These are phyloP conservation scores for Penicillium simplicissimum DNA, from an alignment of 495 filamentous ascomycete genomes.

Conservation along the genomic window DNA sequence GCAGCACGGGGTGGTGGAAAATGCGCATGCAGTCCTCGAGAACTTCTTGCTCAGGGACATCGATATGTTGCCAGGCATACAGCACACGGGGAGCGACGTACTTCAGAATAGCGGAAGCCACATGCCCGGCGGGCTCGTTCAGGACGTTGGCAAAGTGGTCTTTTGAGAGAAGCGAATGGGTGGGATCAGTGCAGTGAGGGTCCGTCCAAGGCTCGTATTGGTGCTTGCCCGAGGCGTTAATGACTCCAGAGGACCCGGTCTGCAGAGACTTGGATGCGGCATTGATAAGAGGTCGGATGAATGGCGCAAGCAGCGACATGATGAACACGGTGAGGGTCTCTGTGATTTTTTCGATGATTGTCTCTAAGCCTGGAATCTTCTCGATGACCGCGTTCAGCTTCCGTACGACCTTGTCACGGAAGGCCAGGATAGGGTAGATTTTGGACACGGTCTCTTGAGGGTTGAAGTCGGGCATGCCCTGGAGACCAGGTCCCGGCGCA, in stretches of 20 bases:
- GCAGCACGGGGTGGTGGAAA: constrained; percentile 86
- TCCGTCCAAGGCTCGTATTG: constrained; percentile 93
- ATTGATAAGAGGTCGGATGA: constrained; percentile 88
- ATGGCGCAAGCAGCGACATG: constrained; percentile 85
- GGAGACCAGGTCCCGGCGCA: constrained; percentile 40
- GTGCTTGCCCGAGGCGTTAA: constrained; percentile 76
- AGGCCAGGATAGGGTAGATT: constrained; percentile 93
- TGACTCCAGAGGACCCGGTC: constrained; percentile 74
- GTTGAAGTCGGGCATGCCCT: constrained; percentile 77
- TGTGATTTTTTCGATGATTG: constrained; percentile 82
- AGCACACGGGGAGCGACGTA: constrained; percentile 85
- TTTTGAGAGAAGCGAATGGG: constrained; percentile 91
- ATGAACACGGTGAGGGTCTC: constrained; percentile 90
- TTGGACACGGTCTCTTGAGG: constrained; percentile 75
- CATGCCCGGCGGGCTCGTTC: constrained; percentile 81
- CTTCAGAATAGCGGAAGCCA: constrained; percentile 75
- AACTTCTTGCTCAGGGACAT: constrained; percentile 75
- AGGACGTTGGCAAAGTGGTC: constrained; percentile 95
- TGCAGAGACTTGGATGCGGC: constrained; percentile 79
- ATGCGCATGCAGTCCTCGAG: constrained; percentile 71
- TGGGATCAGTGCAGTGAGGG: constrained; percentile 82
- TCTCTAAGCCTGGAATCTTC: constrained; percentile 87
- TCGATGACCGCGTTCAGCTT: constrained; percentile 80
- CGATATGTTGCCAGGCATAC: constrained; percentile 86
- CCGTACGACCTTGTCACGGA: constrained; percentile 89